Base-by-base conservation (phyloP, 495 filamentous ascomycete genomes). In the Penicillium parvum region DNA sequence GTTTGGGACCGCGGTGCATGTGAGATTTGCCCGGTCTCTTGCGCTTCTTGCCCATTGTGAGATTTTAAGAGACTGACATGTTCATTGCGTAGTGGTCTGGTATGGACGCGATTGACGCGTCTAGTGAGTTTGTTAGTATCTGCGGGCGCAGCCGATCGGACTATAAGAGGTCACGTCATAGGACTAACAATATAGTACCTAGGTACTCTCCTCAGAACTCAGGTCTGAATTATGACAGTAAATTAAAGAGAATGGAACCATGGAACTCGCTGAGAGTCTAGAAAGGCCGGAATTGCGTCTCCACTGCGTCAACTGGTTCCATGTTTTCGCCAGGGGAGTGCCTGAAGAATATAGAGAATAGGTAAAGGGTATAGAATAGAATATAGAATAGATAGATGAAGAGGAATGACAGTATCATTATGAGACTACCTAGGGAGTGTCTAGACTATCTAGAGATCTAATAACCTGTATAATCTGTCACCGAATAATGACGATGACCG, bases 41-140 rank as follows among this genome's bases (percentile, higher is more conserved):
- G 23, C 69, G 46, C 41, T 73, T 73, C 33, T 68, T 69, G 7
- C 61, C 66, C 69, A 73, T 73, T 7, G 12, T 40, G n/a, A n/a
- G n/a, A n/a, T n/a, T n/a, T n/a, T n/a, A 45, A 12, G 30, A 37
- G 3, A 37, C 16, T 30, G 12, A 30, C 8, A 30, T 30, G 7
- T n/a, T 7, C 12, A 27, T 27, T 27, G 28, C 16, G 28, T 14
- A n/a, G 28, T 7, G 28, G 8, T n/a, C n/a, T n/a, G n/a, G n/a
- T 27, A 27, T 7, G 8, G 25, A 27, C 25, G 28, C 9, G 27
- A n/a, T n/a, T n/a, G 27, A 30, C 28, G 33, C 41, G 55, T 63
- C 49, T n/a, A n/a, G n/a, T n/a, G 28, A 30, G 28, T n/a, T 30
- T 15, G 28, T 14, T 30, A 27, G 25, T 3, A 27, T 11, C 7